These are phyloP conservation scores for Amniculicola lignicola DNA, from an alignment of 495 filamentous ascomycete genomes.

Conservation along the genomic window DNA sequence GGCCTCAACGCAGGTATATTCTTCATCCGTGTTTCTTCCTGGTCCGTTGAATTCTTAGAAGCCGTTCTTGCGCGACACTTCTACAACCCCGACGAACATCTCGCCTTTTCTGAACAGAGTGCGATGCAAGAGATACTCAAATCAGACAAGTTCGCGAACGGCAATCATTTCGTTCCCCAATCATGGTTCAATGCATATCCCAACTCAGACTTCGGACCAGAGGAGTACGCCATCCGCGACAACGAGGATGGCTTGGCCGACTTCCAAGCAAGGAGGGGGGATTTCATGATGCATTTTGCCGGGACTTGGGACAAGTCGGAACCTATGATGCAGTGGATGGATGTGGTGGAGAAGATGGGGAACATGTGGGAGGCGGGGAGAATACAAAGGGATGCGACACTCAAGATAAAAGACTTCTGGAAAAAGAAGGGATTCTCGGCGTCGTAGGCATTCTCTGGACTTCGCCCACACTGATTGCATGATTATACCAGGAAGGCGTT, in stretches of 20 bases:
- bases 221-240: not conserved
- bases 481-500: too few relatives aligned
- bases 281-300: slow-evolving; percentile 42
- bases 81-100: slow-evolving; percentile 39
- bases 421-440: not conserved
- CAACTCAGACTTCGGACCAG: not conserved
- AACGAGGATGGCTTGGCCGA: slow-evolving; percentile 28
- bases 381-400: not conserved
- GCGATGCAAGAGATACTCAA: slow-evolving; percentile 36
- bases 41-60: slow-evolving; percentile 49
- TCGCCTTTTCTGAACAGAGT: slow-evolving; percentile 41
- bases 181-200: slow-evolving; percentile 43
- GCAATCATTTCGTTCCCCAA: slow-evolving; percentile 24
- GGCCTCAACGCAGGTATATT: slow-evolving; percentile 56
- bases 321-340: slow-evolving; percentile 34
- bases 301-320: slow-evolving; percentile 30
- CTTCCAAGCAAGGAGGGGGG: slow-evolving; percentile 37
- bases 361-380: slow-evolving; percentile 2
- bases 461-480: too few relatives aligned
- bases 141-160: slow-evolving; percentile 30
- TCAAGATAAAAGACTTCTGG: not conserved
- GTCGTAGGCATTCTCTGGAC: too few relatives aligned
- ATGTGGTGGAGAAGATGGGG: not conserved
- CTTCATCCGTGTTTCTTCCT: slow-evolving; percentile 49
- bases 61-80: slow-evolving; percentile 46